Conservation (phyloP, 768 basidiomycete genomes). For the Multifurca ochricompacta region DNA sequence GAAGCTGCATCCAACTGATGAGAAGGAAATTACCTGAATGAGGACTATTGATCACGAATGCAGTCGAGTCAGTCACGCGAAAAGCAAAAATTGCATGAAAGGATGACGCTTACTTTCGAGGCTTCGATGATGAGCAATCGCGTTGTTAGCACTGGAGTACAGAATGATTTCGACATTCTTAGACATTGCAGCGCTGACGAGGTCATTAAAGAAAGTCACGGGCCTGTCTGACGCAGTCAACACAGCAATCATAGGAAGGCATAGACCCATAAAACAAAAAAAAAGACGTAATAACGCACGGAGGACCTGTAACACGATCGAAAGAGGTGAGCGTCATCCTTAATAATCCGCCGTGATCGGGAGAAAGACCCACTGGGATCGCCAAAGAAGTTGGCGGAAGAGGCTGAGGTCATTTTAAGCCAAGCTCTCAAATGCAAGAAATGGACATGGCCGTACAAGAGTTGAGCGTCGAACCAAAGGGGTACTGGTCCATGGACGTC, state of each 20-base stretch:
- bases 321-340: background rate
- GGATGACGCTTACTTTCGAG: constrained; percentile 3
- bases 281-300: background rate
- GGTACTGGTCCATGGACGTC: constrained; percentile 19
- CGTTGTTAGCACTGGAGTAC: constrained; percentile 13
- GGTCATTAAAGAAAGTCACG: constrained; percentile 12
- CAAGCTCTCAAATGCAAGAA: background rate
- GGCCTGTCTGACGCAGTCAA: background rate
- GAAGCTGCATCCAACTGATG: background rate
- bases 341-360: background rate
- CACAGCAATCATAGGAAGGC: background rate
- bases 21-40: constrained; percentile 2
- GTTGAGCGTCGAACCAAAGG: constrained; percentile 15
- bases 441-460: background rate
- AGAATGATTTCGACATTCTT: constrained; percentile 10
- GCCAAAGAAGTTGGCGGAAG: constrained; percentile 10
- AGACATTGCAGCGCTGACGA: background rate
- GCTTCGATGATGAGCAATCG: constrained; percentile 13
- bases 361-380: constrained; percentile 10
- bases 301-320: background rate
- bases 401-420: background rate
- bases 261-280: too few relatives aligned
- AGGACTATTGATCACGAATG: background rate
- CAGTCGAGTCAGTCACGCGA: background rate
- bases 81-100: background rate